Evolutionary conservation across 1,139 yeast genomes (phyloP).

Genomic region (Candida sojae): DNA sequence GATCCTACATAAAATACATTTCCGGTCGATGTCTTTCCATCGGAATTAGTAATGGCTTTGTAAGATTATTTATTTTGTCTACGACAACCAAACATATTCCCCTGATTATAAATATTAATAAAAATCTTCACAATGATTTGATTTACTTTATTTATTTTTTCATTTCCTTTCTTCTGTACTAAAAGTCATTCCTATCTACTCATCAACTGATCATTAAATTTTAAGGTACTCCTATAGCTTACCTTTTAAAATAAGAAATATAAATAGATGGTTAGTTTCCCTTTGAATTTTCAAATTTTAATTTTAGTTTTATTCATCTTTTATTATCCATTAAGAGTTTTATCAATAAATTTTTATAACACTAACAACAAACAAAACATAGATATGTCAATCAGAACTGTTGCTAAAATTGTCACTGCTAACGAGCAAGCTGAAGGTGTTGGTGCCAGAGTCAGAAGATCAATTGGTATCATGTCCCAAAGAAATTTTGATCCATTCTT

Average conservation of each 20-base stretch:
- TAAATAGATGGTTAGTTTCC: conserved; percentile 15
- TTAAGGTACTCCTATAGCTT: background rate
- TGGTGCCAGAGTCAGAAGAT: conserved; percentile 82
- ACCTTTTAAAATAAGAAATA: conserved; percentile 4
- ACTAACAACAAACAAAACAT: conserved; percentile 4
- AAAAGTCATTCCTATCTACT: background rate
- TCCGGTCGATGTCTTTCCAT: background rate
- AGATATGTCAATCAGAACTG: conserved; percentile 39
- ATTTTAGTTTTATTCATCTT: conserved; percentile 10
- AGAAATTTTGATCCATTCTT: conserved; percentile 82
- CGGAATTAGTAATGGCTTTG: conserved; percentile 3
- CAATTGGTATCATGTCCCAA: conserved; percentile 69
- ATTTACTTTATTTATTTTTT: background rate
- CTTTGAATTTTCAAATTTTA: conserved; percentile 7
- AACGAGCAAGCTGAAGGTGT: conserved; percentile 82
- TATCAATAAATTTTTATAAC: conserved; percentile 5
- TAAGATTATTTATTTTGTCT: background rate
- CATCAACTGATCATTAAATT: background rate
- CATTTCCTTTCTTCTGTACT: background rate
- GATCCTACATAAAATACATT: background rate
- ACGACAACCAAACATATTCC: background rate
- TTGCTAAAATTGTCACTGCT: conserved; percentile 63
- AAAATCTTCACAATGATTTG: background rate
- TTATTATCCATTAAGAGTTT: conserved; percentile 7
- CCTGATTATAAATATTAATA: conserved; percentile 2